These are phyloP conservation scores for Passalora sequoiae DNA, from an alignment of 2,329 filamentous ascomycete genomes.

Conservation along the genomic window DNA sequence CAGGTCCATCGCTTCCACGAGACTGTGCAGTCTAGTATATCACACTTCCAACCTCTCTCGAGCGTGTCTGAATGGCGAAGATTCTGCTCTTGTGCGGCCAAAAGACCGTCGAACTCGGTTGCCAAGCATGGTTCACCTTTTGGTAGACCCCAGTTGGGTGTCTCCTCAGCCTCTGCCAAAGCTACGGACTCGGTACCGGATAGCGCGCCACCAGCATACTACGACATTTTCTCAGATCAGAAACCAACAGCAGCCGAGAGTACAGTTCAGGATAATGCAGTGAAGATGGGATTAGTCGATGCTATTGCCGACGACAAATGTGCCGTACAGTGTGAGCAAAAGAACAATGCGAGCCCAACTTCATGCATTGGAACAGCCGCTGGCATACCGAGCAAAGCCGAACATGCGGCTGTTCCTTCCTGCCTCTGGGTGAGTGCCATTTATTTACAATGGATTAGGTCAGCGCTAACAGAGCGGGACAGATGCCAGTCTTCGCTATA, in stretches of 20 bases:
- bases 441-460: not conserved
- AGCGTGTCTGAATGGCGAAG: constrained; percentile 1
- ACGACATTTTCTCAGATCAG: constrained; percentile 2
- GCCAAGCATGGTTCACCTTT: not conserved
- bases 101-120: not conserved
- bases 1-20: constrained; percentile 75
- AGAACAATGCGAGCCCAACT: not conserved
- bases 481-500: not conserved
- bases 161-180: constrained; percentile 2
- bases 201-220: constrained; percentile 4
- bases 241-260: not conserved
- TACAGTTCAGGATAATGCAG: not conserved
- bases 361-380: constrained; percentile 2
- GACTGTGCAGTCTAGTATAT: constrained; percentile 60
- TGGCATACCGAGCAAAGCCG: constrained; percentile 11
- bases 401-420: constrained; percentile 4
- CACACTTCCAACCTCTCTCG: constrained; percentile 54
- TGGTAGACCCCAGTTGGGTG: not conserved
- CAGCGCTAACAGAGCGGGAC: not conserved
- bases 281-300: constrained; percentile 3
- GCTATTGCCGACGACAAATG: constrained; percentile 7
- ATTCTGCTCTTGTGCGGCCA: not conserved
- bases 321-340: constrained; percentile 4
- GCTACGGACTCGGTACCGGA: not conserved
- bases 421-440: constrained; percentile 12